Conservation (phyloP, 306 rosid species). For the Echinosophora koreensis region DNA sequence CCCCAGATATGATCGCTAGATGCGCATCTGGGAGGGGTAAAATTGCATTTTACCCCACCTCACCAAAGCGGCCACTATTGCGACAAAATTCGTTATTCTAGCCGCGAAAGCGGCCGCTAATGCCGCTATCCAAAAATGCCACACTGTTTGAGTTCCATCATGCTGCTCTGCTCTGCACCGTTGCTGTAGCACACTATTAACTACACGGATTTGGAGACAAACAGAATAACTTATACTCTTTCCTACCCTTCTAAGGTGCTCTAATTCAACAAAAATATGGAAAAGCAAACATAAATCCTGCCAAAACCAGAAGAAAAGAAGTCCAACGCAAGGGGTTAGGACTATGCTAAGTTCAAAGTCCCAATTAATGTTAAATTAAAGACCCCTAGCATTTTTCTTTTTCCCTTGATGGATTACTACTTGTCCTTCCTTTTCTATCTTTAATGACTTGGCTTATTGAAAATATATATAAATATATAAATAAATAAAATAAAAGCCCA, state of each 20-base stretch:
- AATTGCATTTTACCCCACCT: too few species aligned
- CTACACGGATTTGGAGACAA: not conserved
- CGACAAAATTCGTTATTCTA: too few species aligned
- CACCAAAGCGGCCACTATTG: too few species aligned
- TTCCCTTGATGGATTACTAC: not conserved
- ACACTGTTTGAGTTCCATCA: too few species aligned
- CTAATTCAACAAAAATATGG: slow-evolving; percentile 6
- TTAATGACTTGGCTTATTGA: not conserved
- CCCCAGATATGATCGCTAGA: too few species aligned
- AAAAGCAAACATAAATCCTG: not conserved
- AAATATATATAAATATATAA: not conserved
- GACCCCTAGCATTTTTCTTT: not conserved
- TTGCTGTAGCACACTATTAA: too few species aligned
- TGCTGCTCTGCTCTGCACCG: too few species aligned
- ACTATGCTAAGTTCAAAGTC: not conserved
- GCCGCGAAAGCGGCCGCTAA: too few species aligned
- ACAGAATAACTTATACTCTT: not conserved
- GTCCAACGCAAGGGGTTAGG: not conserved
- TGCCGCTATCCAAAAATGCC: too few species aligned
- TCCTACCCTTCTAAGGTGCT: slow-evolving; percentile 9
- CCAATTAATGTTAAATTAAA: not conserved
- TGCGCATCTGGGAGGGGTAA: too few species aligned
- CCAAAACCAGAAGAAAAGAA: not conserved
- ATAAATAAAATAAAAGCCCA: not conserved
- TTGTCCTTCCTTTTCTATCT: not conserved